Conservation (phyloP, 139 green algal species). For the Chlamydomonas asymmetrica region DNA sequence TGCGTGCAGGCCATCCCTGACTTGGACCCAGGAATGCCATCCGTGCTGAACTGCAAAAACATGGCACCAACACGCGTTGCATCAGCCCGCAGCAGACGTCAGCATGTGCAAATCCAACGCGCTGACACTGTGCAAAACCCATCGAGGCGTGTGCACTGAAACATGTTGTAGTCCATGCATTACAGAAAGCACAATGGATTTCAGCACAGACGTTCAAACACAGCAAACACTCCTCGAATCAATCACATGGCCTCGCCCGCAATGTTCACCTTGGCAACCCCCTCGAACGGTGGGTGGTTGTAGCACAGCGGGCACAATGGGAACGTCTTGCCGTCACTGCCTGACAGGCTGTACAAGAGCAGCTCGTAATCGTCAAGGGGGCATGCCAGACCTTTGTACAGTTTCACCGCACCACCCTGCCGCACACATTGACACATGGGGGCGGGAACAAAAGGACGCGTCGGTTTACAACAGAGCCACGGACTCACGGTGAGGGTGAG, state of each 20-base stretch:
- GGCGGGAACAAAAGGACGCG: background rate
- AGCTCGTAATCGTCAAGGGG: conserved; percentile 88
- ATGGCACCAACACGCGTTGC: no score
- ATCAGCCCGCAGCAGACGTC: no score
- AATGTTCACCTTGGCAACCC: conserved; percentile 43
- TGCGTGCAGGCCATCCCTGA: conserved; percentile 80
- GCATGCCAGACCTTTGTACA: conserved; percentile 83
- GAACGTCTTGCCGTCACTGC: conserved; percentile 79
- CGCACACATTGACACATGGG: background rate
- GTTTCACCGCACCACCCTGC: conserved; percentile 72
- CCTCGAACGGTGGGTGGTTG: conserved; percentile 85
- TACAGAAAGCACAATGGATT: no score
- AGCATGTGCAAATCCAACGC: no score
- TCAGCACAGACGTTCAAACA: no score
- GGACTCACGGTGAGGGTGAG: no score
- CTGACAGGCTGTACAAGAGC: conserved; percentile 81
- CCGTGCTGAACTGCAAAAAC: conserved; percentile 12
- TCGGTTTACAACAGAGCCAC: background rate
- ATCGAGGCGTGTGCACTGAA: no score
- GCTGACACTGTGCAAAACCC: no score
- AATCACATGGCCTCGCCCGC: no score
- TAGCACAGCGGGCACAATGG: conserved; percentile 90
- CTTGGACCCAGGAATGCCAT: conserved; percentile 46
- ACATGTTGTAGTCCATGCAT: no score
- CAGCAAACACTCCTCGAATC: no score